A percentile compares a stretch with the other conserved stretches of the same genome.
phyloP scores from a whole-genome alignment of 192 early-diverging fungal species.

The Linnemannia exigua region DNA sequence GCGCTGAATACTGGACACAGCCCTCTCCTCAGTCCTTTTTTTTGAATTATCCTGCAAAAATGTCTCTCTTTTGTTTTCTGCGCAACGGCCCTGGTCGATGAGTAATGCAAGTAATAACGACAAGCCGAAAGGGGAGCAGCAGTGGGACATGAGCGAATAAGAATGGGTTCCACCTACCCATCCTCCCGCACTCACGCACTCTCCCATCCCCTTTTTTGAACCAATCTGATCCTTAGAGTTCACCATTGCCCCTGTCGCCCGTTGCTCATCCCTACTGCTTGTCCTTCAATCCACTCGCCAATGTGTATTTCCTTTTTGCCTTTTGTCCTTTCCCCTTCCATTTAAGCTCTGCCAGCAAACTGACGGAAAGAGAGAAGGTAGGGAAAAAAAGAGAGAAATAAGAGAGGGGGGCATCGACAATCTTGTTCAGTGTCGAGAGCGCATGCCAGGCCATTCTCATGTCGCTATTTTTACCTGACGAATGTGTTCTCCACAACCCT shows the following conservation, averaged over 20 bases:
- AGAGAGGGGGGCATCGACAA: background rate
- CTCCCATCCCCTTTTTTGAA: background rate
- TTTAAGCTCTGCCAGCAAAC: background rate
- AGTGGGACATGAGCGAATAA: background rate
- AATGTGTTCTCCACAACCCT: slow-evolving; percentile 79
- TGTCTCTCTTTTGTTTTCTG: background rate
- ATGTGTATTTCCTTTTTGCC: background rate
- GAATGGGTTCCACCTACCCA: background rate
- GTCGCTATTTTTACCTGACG: slow-evolving; percentile 61
- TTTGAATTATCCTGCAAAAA: background rate
- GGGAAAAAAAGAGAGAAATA: background rate
- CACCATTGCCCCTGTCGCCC: background rate
- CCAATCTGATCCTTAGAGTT: background rate
- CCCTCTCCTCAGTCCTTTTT: background rate
- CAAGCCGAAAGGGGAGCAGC: background rate
- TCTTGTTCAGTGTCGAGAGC: background rate
- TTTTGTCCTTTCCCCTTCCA: background rate
- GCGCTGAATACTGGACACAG: background rate
- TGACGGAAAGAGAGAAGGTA: too few species aligned
- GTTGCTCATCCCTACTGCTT: background rate
- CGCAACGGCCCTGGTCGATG: background rate
- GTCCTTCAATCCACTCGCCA: background rate
- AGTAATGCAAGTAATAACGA: slow-evolving; percentile 1
- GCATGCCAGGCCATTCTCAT: background rate
- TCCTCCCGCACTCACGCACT: background rate